These are phyloP conservation scores for Fusarium tupiense DNA, from an alignment of 2,329 filamentous ascomycete species.

Conservation along the genomic window DNA sequence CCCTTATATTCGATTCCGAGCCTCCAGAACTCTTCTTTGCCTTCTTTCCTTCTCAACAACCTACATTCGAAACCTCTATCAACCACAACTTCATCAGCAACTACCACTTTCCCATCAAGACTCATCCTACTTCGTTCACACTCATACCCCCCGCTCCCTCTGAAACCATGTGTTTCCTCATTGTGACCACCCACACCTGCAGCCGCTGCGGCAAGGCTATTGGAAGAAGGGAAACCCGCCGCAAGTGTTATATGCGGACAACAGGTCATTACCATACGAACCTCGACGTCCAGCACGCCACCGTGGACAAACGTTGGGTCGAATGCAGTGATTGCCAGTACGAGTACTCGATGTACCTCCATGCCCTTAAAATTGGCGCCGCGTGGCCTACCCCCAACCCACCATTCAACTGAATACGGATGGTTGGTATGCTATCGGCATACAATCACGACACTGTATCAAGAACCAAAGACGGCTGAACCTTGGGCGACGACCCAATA, in stretches of 20 bases:
- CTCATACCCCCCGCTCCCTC: no score
- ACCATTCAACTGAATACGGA: background rate
- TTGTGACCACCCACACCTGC: background rate
- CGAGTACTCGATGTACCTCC: background rate
- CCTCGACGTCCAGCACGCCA: no score
- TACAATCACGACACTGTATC: background rate
- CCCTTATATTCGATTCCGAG: background rate
- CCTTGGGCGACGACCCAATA: background rate
- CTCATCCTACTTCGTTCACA: background rate
- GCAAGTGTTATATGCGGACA: no score
- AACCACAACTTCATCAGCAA: background rate
- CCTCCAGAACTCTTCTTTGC: background rate
- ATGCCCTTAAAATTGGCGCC: no score
- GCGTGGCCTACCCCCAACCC: fast-evolving
- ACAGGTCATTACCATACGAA: no score
- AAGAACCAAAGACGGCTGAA: background rate
- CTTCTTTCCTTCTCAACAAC: background rate
- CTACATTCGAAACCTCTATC: background rate
- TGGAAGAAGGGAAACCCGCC: no score
- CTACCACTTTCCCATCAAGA: background rate
- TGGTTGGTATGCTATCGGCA: background rate
- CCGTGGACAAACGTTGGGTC: no score
- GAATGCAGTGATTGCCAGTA: fast-evolving
- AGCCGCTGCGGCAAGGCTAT: background rate
- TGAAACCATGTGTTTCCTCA: background rate